phyloP scores from a whole-genome alignment of 2,329 filamentous ascomycete species.

The Neonectria hederae region DNA sequence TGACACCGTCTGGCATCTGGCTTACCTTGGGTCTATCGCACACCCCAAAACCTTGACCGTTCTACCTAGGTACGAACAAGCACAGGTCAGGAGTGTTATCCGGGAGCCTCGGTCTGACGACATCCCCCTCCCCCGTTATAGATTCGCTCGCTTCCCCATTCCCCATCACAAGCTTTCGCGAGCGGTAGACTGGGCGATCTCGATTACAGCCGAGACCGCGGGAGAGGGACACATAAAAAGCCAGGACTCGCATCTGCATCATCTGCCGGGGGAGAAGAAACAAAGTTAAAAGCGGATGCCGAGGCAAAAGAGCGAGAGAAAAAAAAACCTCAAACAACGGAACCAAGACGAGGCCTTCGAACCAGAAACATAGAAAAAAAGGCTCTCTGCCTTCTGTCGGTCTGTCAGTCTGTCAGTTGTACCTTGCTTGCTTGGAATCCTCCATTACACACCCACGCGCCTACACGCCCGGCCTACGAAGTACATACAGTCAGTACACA shows the following conservation, averaged over 20 bases:
- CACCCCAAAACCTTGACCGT: background rate
- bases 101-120: conserved; percentile 26
- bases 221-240: conserved; percentile 22
- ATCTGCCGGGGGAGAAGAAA: conserved; percentile 11
- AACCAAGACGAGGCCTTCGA: background rate
- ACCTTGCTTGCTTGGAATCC: conserved; percentile 1
- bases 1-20: conserved; percentile 19
- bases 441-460: background rate
- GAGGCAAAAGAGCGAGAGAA: background rate
- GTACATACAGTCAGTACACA: background rate
- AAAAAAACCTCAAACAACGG: background rate
- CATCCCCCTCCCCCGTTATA: conserved; percentile 2
- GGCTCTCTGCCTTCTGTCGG: too few relatives aligned
- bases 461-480: background rate
- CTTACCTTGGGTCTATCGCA: background rate
- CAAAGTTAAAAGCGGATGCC: conserved; percentile 1
- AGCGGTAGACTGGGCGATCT: background rate
- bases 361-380: background rate
- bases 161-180: conserved; percentile 21
- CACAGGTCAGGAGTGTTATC: background rate
- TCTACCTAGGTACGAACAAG: conserved; percentile 5
- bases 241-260: conserved; percentile 22
- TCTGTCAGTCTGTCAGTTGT: conserved; percentile 7
- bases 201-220: conserved; percentile 15
- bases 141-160: conserved; percentile 4